Evolutionary conservation across 352 stramenopile genomes (phyloP), one percentile per base, ranked within the genome.

Genomic region (Globisporangium solare): DNA sequence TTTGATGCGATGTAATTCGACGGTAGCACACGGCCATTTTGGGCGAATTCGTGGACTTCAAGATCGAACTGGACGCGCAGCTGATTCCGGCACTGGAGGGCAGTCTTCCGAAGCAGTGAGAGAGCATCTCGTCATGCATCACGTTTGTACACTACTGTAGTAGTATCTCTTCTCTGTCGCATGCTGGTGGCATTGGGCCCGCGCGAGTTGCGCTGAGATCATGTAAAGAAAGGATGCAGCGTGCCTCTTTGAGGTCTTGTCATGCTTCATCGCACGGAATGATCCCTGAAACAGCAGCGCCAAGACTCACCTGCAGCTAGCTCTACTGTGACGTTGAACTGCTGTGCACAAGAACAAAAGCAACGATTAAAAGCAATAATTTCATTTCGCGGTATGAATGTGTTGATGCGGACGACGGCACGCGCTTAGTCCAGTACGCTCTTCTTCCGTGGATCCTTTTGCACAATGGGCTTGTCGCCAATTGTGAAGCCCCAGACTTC

Each of bases 401-500:
- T 27, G 3, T 21, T 35, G 10, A n/a, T 12, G 27, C 27, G 0
- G 7, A 35, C 27, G 27, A 35, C 7, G 5, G 10, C 27, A 35
- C 24, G 45, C 21, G 21, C 24, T 70, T 79, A 91, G 51, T 88
- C 81, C 45, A 92, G 66, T 2, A 89, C 79, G 57, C 79, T 89
- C 66, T 80, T 88, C 56, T 72, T 74, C 51, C 75, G 73, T 48
- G 62, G 60, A 20, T 77, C 72, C 35, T 55, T 49, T 14, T 73
- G 46, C 13, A 51, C 53, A 35, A 64, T 57, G 6, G 70, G 66
- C 54, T 80, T 85, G 53, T 89, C 79, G 42, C 71, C 70, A 12
- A 68, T 76, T 24, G 79, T 89, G 61, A 95, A 96, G 6, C 81
- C 83, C 85, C 87, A 96, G 7, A 96, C 54, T 57, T 96, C 87